These are phyloP conservation scores for Rhizopus stolonifer DNA, from an alignment of 371 early-diverging fungal species.

Conservation along the genomic window DNA sequence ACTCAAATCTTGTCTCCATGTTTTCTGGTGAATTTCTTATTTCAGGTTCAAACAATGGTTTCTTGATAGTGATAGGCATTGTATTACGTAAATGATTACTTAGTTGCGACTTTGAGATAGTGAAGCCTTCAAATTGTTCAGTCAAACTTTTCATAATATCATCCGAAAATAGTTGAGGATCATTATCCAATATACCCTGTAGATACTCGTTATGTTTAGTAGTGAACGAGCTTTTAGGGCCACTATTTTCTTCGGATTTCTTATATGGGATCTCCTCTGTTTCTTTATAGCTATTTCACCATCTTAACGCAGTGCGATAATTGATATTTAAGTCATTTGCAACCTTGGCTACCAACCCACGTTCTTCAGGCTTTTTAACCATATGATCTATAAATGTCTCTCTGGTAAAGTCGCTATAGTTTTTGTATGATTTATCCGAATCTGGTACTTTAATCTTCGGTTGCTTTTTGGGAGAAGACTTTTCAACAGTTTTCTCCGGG, in stretches of 20 bases:
- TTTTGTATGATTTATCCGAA: slow-evolving; percentile 10
- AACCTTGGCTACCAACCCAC: slow-evolving; percentile 20
- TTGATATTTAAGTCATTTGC: slow-evolving; percentile 14
- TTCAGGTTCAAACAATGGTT: slow-evolving; percentile 9
- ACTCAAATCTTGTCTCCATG: too few species aligned
- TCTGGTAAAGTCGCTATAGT: slow-evolving; percentile 16
- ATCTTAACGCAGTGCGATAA: slow-evolving; percentile 13
- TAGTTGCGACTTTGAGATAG: slow-evolving; percentile 8
- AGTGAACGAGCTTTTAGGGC: too few species aligned
- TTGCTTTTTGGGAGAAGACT: slow-evolving; percentile 11
- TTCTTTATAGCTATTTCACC: slow-evolving; percentile 7
- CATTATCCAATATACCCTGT: slow-evolving; percentile 3
- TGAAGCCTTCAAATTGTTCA: too few species aligned
- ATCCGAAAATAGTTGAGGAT: slow-evolving; percentile 8
- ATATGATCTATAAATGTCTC: slow-evolving; percentile 18
- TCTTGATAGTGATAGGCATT: slow-evolving; percentile 11
- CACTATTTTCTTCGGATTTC: slow-evolving; percentile 6
- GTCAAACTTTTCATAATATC: slow-evolving; percentile 12
- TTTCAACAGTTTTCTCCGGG: slow-evolving; percentile 26
- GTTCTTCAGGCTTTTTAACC: slow-evolving; percentile 17
- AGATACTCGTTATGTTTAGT: slow-evolving; percentile 1
- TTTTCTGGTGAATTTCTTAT: slow-evolving; percentile 4
- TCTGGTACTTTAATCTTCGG: slow-evolving; percentile 7
- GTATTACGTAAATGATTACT: slow-evolving; percentile 15
- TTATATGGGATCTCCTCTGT: slow-evolving; percentile 4